Base-by-base conservation (phyloP, 1,284 basidiomycete species). In the Puccinia triticina region DNA sequence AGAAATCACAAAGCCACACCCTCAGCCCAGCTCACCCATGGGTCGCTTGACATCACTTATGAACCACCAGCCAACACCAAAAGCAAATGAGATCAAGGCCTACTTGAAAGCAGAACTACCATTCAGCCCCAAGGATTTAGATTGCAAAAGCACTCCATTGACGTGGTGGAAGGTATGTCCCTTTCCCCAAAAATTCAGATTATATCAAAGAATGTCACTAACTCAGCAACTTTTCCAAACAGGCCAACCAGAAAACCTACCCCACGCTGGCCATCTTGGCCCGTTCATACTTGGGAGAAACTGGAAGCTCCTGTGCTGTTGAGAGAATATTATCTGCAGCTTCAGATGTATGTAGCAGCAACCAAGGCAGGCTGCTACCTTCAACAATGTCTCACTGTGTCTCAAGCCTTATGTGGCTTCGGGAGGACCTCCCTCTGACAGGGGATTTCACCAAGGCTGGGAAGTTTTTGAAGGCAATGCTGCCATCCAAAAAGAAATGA, bases 111-210 rank as follows among this genome's bases (percentile, higher is more conserved):
- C 11, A 21, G 61, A 64, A 7, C 5, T 64, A 29, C 34, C 12
- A 14, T 64, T 64, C 34, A 64, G 61, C 34, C 11, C 26, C 14
- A 11, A 29, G 2, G 61, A 64, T 37, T 26, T 64, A 5, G 34
- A 29, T 32, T 11, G 32, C 18, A 32, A 29, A 11, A 37, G 5
- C 14, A 32, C 26, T 5, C 61, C 61, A 5, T 64, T 64, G 18
- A 64, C 14, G 7, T 64, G 26, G 61, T 64, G 61, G 61, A 64
- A 64, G 61, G 26, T 64, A 32, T 21, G 61, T 64, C 32, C 43
- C 7, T n/a, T 64, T 64, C 32, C 10, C 53, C 53, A 55, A 21
- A 55, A 10, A 55, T n/a, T 10, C 53, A 5, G 23, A 4, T n/a
- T 8, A 8, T n/a, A 55, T 12, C 16, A 32, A 29, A n/a, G n/a